These are phyloP conservation scores for Allium cepa DNA, from an alignment of 106 monocot genomes.

Conservation along the genomic window DNA sequence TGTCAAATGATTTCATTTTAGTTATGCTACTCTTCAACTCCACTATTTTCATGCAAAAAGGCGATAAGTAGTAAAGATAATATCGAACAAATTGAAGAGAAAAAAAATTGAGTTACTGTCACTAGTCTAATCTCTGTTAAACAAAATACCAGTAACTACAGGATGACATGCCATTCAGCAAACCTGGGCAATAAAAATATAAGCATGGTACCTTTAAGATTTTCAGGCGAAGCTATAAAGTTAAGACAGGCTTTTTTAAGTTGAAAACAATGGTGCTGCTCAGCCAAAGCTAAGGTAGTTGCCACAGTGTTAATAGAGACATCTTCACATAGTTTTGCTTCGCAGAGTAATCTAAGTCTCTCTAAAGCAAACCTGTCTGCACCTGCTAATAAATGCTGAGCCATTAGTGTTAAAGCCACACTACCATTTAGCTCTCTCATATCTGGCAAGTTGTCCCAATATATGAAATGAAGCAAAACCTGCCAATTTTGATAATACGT, in stretches of 20 bases:
- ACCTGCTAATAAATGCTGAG: conserved; percentile 83
- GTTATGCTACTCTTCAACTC: no score
- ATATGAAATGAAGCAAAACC: conserved; percentile 88
- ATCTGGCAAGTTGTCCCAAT: conserved; percentile 77
- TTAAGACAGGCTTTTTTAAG: conserved; percentile 72
- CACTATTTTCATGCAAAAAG: no score
- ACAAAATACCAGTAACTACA: no score
- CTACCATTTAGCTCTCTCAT: conserved; percentile 65
- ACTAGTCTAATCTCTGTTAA: no score
- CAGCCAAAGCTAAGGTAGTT: conserved; percentile 38
- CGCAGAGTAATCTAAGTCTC: conserved; percentile 40
- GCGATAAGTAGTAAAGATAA: no score
- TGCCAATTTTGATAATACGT: conserved; percentile 2
- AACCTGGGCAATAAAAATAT: neutral
- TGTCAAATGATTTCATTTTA: conserved; percentile 15
- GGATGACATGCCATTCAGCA: no score
- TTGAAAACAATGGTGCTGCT: conserved; percentile 79
- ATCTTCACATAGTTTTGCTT: conserved; percentile 26
- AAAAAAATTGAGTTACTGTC: no score
- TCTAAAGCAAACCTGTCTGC: conserved; percentile 56
- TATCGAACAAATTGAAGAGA: no score
- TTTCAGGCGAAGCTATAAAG: conserved; percentile 81
- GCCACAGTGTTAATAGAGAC: conserved; percentile 35
- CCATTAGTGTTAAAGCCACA: conserved; percentile 69
- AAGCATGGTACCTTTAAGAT: conserved; percentile 57